Conservation (phyloP, 2,329 filamentous ascomycete species). For the Curvularia lunata region DNA sequence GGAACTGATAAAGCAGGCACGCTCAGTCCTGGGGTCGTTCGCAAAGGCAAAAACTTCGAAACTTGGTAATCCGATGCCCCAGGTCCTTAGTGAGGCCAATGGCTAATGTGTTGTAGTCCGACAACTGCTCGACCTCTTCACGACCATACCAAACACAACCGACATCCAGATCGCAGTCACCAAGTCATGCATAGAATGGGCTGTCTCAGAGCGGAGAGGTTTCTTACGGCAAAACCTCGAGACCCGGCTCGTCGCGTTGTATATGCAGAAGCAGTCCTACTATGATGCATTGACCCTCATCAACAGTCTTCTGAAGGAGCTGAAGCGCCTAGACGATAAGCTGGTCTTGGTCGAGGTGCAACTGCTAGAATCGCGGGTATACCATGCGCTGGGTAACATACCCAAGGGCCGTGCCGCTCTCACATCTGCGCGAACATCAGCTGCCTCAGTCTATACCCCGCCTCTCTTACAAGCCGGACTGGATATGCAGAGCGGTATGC, state of each 20-base stretch:
- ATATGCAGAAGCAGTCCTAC: constrained; percentile 97
- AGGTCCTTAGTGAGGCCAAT: not conserved
- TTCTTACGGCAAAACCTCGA: constrained; percentile 99
- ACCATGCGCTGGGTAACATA: constrained; percentile 96
- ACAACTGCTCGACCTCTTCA: constrained; percentile 94
- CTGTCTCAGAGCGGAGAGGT: constrained; percentile 87
- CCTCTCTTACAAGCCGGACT: constrained; percentile 93
- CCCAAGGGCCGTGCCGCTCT: constrained; percentile 93
- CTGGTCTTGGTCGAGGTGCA: constrained; percentile 97
- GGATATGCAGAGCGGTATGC: constrained; percentile 99
- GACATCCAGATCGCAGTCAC: constrained; percentile 95
- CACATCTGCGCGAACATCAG: constrained; percentile 91
- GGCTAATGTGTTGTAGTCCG: constrained; percentile 68
- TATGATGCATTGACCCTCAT: constrained; percentile 97
- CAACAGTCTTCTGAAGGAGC: constrained; percentile 92
- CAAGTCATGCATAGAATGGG: constrained; percentile 99
- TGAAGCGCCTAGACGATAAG: constrained; percentile 98
- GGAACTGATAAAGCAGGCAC: constrained; percentile 86
- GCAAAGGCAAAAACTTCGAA: constrained; percentile 99
- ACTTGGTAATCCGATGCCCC: constrained; percentile 68
- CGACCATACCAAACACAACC: constrained; percentile 89
- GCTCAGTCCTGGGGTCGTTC: constrained; percentile 91
- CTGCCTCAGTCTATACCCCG: constrained; percentile 96
- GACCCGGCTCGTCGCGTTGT: constrained; percentile 88
- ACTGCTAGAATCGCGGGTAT: constrained; percentile 93